Evolutionary conservation across 2,329 filamentous ascomycete genomes (phyloP), one percentile per base, ranked within the genome.

Genomic region (Nemania sp.): DNA sequence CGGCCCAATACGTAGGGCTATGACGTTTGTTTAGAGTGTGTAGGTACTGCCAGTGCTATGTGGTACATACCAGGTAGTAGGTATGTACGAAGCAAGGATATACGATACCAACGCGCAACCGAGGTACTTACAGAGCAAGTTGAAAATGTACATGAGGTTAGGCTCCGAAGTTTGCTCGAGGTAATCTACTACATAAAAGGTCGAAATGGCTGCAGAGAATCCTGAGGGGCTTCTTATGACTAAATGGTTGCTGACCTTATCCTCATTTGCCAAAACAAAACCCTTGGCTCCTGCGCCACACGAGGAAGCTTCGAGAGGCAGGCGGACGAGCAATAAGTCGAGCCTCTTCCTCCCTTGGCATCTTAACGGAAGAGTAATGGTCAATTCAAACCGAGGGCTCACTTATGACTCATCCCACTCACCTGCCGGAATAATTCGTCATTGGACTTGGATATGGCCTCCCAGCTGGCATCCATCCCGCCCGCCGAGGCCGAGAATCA

Each of bases 391-490:
- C 17, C 17, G 52, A 21, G n/a, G 32, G 13, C 39, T 13, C 2
- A 6, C 17, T 21, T 12, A 21, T 2, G 12, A 18, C 21, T 46
- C 25, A 12, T 18, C 21, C 17, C 21, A 49, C 3, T 53, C n/a
- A 15, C 35, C 15, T 32, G 32, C 13, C 10, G 2, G 25, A 45
- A 11, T 5, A 37, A 15, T 15, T 17, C 34, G 6, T 15, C 39
- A 13, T 48, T 49, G 15, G 37, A 32, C 10, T 48, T 49, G 15
- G 37, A 32, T 7, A 66, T 62, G 61, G 54, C 60, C 32, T 63
- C 57, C 25, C 54, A 59, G 29, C 32, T 54, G 15, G 17, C 20
- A 18, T 57, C 57, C 15, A 63, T 58, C 35, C 60, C 63, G 6
- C n/a, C 48, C 5, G 20, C 55, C 25, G 18, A 34, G 25, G 17